Evolutionary conservation across 2,329 filamentous ascomycete genomes (phyloP).

Genomic region (Colletotrichum kahawae): DNA sequence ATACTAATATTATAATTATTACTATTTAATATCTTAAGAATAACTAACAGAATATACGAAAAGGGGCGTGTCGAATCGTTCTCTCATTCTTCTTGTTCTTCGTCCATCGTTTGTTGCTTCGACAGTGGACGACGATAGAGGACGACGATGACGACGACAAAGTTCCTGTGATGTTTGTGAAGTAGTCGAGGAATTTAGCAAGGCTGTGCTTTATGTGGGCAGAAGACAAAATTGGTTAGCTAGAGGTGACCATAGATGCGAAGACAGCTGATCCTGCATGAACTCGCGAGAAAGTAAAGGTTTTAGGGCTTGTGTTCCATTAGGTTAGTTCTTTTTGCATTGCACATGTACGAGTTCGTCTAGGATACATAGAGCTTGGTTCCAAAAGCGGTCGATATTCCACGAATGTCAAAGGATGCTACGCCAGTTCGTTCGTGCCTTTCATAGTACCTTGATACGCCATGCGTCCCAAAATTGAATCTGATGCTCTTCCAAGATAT

Average conservation of each 20-base stretch:
- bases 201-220: neutral
- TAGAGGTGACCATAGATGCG: too few species aligned
- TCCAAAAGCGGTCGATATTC: constrained; percentile 17
- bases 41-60: too few species aligned
- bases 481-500: neutral
- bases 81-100: too few species aligned
- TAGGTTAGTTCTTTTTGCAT: neutral
- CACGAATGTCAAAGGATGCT: constrained; percentile 12
- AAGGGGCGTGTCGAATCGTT: too few species aligned
- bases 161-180: neutral
- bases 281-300: neutral
- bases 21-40: too few species aligned
- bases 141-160: too few species aligned
- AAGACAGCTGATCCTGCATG: neutral
- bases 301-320: neutral
- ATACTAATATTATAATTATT: too few species aligned
- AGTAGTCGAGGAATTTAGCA: neutral
- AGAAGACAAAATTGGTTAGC: too few species aligned
- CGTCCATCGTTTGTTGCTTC: too few species aligned
- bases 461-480: neutral
- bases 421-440: neutral
- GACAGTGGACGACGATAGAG: too few species aligned
- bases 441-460: neutral
- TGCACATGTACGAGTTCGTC: neutral
- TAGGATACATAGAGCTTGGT: constrained; percentile 12